Conservation (phyloP, 2,329 filamentous ascomycete species). For the Penicillium sp. region DNA sequence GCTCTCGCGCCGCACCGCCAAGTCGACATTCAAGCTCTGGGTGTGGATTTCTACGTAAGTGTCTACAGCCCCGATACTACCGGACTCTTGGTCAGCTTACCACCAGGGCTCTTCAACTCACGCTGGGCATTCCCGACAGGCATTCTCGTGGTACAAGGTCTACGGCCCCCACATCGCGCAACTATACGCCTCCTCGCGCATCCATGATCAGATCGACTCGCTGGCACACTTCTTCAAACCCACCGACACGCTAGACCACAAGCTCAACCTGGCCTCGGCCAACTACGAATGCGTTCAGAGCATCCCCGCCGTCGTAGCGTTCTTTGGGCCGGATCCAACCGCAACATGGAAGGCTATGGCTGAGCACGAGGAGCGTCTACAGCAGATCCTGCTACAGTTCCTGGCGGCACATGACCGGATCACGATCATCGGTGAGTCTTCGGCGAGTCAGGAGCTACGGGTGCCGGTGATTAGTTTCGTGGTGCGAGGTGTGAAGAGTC, state of each 20-base stretch:
- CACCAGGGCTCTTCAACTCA: slow-evolving; percentile 5
- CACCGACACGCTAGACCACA: slow-evolving; percentile 62
- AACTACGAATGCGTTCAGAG: slow-evolving; percentile 71
- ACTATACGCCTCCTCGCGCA: slow-evolving; percentile 65
- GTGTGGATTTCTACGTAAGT: slow-evolving; percentile 69
- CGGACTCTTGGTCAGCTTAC: slow-evolving; percentile 1
- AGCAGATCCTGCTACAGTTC: slow-evolving; percentile 63
- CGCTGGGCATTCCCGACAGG: slow-evolving; percentile 23
- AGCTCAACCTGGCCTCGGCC: slow-evolving; percentile 68
- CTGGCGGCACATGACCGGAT: slow-evolving; percentile 57
- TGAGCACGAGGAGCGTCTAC: slow-evolving; percentile 64
- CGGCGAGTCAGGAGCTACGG: slow-evolving; percentile 52
- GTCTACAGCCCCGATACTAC: not conserved
- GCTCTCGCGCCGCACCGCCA: slow-evolving; percentile 74
- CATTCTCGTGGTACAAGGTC: slow-evolving; percentile 83
- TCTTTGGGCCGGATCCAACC: slow-evolving; percentile 54
- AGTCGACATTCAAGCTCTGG: slow-evolving; percentile 69
- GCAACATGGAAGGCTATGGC: slow-evolving; percentile 57
- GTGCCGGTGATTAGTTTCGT: slow-evolving; percentile 71
- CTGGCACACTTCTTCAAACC: slow-evolving; percentile 71
- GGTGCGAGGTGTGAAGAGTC: slow-evolving; percentile 60
- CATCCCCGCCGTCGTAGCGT: slow-evolving; percentile 64
- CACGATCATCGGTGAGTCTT: slow-evolving; percentile 62
- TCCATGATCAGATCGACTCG: slow-evolving; percentile 60
- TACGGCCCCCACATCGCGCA: slow-evolving; percentile 76